These are phyloP conservation scores for Yarrowia hollandica DNA, from an alignment of 805 yeast species.

Conservation along the genomic window DNA sequence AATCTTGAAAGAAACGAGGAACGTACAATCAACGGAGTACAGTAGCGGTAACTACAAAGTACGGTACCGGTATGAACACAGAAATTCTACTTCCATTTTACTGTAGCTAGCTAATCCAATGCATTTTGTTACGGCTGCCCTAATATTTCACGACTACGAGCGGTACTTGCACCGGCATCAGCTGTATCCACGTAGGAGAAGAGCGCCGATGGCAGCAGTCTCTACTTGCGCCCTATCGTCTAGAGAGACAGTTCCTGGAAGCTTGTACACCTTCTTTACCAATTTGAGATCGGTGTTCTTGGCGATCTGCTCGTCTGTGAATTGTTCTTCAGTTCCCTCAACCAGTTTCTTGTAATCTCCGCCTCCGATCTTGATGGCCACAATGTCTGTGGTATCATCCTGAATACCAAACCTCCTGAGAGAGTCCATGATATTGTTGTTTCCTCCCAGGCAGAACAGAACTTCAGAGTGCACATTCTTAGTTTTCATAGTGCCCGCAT, in stretches of 20 bases:
- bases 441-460: slow-evolving; percentile 65
- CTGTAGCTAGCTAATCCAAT: too few relatives aligned
- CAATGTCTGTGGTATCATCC: slow-evolving; percentile 47
- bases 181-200: slow-evolving; percentile 33
- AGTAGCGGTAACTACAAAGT: too few relatives aligned
- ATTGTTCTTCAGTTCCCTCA: slow-evolving; percentile 31
- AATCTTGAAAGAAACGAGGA: too few relatives aligned
- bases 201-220: slow-evolving; percentile 32
- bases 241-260: slow-evolving; percentile 28
- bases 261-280: slow-evolving; percentile 33
- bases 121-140: slow-evolving; percentile 3
- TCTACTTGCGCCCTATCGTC: slow-evolving; percentile 18
- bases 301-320: slow-evolving; percentile 29
- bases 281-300: slow-evolving; percentile 26
- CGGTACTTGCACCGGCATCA: too few relatives aligned
- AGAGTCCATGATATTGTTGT: slow-evolving; percentile 58
- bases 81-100: too few relatives aligned
- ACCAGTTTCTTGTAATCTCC: slow-evolving; percentile 32
- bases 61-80: too few relatives aligned
- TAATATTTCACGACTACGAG: too few relatives aligned
- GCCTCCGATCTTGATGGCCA: slow-evolving; percentile 52
- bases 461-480: slow-evolving; percentile 70
- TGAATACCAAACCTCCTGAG: slow-evolving; percentile 69
- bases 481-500: slow-evolving; percentile 54
- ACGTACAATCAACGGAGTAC: too few relatives aligned